Evolutionary conservation across 176 grass and related monocot genomes (phyloP), one percentile per base, ranked within the genome.

Genomic region (Aegilops umbellulata): DNA sequence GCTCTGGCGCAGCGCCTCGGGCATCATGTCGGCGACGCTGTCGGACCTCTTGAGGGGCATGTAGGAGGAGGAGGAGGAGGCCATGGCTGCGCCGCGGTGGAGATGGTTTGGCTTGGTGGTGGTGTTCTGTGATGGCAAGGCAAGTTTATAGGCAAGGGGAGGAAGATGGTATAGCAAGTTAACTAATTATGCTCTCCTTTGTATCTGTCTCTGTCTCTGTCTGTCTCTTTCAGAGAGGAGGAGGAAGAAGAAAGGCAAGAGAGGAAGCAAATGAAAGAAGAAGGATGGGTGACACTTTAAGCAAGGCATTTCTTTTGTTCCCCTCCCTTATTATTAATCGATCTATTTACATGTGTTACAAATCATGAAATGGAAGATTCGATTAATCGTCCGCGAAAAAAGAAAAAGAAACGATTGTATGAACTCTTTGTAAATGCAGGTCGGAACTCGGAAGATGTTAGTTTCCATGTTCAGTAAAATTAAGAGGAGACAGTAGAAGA

Each of bases 11-110:
- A 97, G 63, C 6, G 92, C 90, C 11, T 97, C 95, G 0, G 92
- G 92, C 95, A 97, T 94, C 85, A 89, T 76, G 41, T 97, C 95
- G 5, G 90, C 92, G 90, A 76, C 9, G 74, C 74, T 76, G 74
- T 76, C 74, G 26, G 74, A 76, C 27, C 74, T 22, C 74, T 10
- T 32, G 26, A 76, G 46, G 74, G 46, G 16, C 46, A 31, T 75
- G 72, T 25, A 51, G 46, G 73, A 76, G 69, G 65, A 63, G 60
- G 65, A 30, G 34, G 65, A 72, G 46, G 73, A 76, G 16, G 74
- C 74, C 74, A 76, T 76, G 74, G 74, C 15, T 76, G 26, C 1
- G 16, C 23, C 1, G 41, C 0, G 41, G 71, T 19, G 41, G 44
- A 75, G 72, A 20, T 55, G 25, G 17, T 76, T 49, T 76, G 20